Conservation (phyloP, 208 protist genomes). For the Crithidia fasciculata region DNA sequence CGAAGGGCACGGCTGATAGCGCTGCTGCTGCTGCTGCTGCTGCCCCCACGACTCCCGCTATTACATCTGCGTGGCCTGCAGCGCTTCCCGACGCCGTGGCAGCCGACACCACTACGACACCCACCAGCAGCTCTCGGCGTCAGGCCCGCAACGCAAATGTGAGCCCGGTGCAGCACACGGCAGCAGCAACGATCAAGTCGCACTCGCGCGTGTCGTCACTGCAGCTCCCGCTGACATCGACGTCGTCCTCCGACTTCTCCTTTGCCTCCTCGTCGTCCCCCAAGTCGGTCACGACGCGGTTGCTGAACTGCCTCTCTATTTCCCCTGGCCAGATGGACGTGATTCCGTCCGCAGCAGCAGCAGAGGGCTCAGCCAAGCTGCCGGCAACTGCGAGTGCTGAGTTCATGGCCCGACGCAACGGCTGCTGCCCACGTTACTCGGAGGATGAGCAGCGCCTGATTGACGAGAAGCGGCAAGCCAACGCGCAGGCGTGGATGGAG, state of each 20-base stretch:
- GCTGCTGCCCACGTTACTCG: conserved; percentile 40
- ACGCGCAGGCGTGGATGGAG: conserved; percentile 43
- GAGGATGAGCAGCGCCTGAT: conserved; percentile 39
- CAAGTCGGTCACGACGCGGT: conserved; percentile 6
- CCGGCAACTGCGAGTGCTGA: background rate
- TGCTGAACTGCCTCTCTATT: conserved; percentile 12
- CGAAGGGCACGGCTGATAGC: too few species aligned
- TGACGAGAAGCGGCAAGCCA: conserved; percentile 44
- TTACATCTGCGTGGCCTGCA: too few species aligned
- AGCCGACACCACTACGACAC: too few species aligned
- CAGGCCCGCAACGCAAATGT: too few species aligned
- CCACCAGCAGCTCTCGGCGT: too few species aligned
- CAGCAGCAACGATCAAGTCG: background rate
- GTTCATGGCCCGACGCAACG: conserved; percentile 4
- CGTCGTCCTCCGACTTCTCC: conserved; percentile 21
- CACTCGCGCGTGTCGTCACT: background rate
- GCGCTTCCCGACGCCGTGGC: too few species aligned
- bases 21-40: too few species aligned
- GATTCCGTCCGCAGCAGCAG: background rate
- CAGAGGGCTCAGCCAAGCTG: background rate
- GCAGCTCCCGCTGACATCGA: conserved; percentile 7
- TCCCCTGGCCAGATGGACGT: background rate
- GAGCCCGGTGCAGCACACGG: too few species aligned
- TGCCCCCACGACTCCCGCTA: too few species aligned
- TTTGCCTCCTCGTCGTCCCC: conserved; percentile 2